phyloP scores from a whole-genome alignment of 2,329 filamentous ascomycete genomes.

The Diaporthe humulicola region DNA sequence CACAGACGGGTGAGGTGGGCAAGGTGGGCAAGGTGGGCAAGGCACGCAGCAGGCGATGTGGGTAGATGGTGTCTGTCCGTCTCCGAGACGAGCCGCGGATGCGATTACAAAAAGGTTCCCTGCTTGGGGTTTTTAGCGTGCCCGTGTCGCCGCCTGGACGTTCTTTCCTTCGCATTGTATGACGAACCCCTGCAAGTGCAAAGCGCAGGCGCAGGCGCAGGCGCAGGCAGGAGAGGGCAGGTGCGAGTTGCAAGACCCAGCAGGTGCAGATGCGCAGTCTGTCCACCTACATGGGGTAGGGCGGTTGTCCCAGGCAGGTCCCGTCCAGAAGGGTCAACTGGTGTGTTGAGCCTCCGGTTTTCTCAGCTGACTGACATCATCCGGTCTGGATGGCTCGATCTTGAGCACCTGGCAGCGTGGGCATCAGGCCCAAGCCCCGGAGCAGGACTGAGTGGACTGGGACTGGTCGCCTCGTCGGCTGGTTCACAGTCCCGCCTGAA shows the following conservation, averaged over 20 bases:
- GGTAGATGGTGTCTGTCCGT: conserved; percentile 9
- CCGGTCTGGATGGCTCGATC: neutral
- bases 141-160: conserved; percentile 20
- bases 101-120: conserved; percentile 21
- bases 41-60: conserved; percentile 9
- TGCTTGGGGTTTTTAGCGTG: conserved; percentile 4
- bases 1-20: neutral
- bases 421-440: neutral
- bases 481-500: conserved; percentile 4
- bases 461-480: neutral
- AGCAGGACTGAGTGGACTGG: neutral
- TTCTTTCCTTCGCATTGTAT: conserved; percentile 16
- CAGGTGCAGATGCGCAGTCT: conserved; percentile 30
- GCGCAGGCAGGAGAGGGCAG: conserved; percentile 9
- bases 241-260: neutral
- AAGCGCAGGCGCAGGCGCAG: conserved; percentile 28
- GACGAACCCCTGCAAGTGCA: neutral
- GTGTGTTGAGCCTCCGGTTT: conserved; percentile 24
- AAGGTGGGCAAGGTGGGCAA: neutral
- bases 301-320: neutral
- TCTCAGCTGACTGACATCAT: conserved; percentile 26
- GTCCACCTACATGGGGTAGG: neutral
- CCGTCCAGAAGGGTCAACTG: conserved; percentile 1
- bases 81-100: conserved; percentile 14
- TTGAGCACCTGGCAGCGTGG: neutral